These are phyloP conservation scores for Cutaneotrichosporon spelunceum DNA, from an alignment of 1,284 basidiomycete genomes.

Conservation along the genomic window DNA sequence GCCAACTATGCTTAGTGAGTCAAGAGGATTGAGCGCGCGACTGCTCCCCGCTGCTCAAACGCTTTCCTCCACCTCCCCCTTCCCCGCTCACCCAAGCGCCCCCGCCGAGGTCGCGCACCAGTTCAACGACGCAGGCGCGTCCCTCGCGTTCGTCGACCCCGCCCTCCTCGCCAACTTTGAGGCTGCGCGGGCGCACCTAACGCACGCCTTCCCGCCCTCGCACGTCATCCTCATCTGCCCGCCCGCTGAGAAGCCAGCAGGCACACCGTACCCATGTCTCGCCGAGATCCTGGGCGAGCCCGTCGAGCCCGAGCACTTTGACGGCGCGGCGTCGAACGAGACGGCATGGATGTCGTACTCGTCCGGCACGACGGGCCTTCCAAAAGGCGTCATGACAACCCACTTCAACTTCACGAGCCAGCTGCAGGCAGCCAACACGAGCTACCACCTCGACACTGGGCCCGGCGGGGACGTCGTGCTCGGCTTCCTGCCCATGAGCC, in stretches of 20 bases:
- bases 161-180: conserved; percentile 52
- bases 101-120: conserved; percentile 49
- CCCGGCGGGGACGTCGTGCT: conserved; percentile 16
- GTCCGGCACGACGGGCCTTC: conserved; percentile 59
- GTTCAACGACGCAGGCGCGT: conserved; percentile 57
- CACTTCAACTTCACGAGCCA: conserved; percentile 61
- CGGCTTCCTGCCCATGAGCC: conserved; percentile 24
- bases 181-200: conserved; percentile 28
- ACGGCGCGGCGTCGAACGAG: conserved; percentile 11
- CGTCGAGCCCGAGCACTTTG: conserved; percentile 14
- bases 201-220: conserved; percentile 15
- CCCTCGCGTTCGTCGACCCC: conserved; percentile 59
- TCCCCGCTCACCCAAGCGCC: conserved; percentile 32
- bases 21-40: no score
- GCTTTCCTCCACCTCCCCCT: conserved; percentile 30
- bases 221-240: conserved; percentile 37
- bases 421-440: conserved; percentile 20
- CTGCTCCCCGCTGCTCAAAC: no score
- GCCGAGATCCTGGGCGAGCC: conserved; percentile 12
- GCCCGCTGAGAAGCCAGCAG: conserved; percentile 23
- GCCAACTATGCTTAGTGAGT: conserved; percentile 48
- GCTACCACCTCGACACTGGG: conserved; percentile 5
- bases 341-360: conserved; percentile 59
- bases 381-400: conserved; percentile 57
- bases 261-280: conserved; percentile 14